Conservation (phyloP, 208 protist species). For the Acanthamoeba lenticulata region DNA sequence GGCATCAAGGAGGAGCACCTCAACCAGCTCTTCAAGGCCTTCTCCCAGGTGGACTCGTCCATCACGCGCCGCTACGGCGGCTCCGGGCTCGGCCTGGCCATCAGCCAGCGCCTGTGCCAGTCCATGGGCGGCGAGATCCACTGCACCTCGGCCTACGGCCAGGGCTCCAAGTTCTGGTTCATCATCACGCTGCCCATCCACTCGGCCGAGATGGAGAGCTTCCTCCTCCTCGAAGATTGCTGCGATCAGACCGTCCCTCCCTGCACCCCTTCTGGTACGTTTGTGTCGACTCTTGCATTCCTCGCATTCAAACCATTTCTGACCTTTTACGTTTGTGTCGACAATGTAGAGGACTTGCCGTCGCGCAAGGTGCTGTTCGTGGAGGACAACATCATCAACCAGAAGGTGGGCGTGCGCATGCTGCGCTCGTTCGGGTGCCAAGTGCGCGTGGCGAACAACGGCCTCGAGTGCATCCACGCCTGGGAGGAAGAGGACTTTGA, state of each 20-base stretch:
- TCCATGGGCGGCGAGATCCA: slow-evolving; percentile 22
- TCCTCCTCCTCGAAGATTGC: not conserved
- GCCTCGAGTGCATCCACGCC: not conserved
- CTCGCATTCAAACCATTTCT: not conserved
- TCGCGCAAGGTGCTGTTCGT: slow-evolving; percentile 20
- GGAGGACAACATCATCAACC: slow-evolving; percentile 61
- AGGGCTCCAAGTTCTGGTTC: slow-evolving; percentile 51
- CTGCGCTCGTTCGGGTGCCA: not conserved
- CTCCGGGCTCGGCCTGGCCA: slow-evolving; percentile 49
- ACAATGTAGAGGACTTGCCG: not conserved
- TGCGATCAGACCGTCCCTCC: not conserved
- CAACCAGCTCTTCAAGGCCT: slow-evolving; percentile 62
- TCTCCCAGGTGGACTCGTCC: slow-evolving; percentile 42
- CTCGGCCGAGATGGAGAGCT: slow-evolving; percentile 7
- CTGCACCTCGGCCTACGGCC: not conserved
- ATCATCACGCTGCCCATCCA: slow-evolving; percentile 47
- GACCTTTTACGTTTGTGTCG: not conserved
- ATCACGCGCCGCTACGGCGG: not conserved
- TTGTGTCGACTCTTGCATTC: not conserved
- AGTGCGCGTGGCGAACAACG: slow-evolving; percentile 4
- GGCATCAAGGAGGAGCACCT: slow-evolving; percentile 72
- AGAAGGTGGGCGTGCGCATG: not conserved
- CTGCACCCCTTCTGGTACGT: not conserved
- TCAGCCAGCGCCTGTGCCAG: slow-evolving; percentile 42
- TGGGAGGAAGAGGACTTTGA: not conserved